These are phyloP conservation scores for Phytopythium chamaehyphon DNA, from an alignment of 352 stramenopile genomes.

Conservation along the genomic window DNA sequence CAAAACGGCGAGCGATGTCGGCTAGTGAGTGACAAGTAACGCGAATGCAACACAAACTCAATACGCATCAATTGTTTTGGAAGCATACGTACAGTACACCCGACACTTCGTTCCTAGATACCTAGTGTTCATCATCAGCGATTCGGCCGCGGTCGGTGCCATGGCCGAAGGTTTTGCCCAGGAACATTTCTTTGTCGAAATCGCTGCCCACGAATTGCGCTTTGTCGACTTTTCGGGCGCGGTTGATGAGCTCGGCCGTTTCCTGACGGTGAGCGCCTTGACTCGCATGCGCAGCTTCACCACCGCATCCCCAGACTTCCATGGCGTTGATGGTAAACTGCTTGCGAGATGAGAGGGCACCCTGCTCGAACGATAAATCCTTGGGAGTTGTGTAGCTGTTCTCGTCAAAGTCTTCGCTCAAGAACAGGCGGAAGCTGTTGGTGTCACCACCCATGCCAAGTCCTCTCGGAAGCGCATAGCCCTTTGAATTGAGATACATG, in stretches of 20 bases:
- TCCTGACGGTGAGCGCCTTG: conserved; percentile 74
- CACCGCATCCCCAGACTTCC: conserved; percentile 80
- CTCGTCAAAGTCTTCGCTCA: conserved; percentile 84
- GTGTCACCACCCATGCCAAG: conserved; percentile 77
- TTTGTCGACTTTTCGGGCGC: conserved; percentile 83
- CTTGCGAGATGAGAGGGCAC: conserved; percentile 49
- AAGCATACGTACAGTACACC: no score
- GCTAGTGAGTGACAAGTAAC: neutral
- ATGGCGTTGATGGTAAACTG: conserved; percentile 64
- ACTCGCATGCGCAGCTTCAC: conserved; percentile 37
- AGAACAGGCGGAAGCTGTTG: conserved; percentile 69
- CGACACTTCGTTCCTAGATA: no score
- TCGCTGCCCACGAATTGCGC: conserved; percentile 78
- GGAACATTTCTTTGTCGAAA: conserved; percentile 82
- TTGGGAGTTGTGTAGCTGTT: conserved; percentile 76
- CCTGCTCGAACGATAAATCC: conserved; percentile 67
- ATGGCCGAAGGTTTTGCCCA: conserved; percentile 78
- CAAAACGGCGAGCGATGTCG: conserved; percentile 3
- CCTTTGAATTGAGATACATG: conserved; percentile 89
- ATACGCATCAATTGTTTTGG: no score
- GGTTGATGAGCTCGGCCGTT: conserved; percentile 78
- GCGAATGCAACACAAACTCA: no score
- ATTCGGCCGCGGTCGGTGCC: conserved; percentile 57
- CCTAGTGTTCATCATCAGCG: conserved; percentile 52
- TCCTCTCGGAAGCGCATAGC: conserved; percentile 61